Conservation (phyloP, 2,329 filamentous ascomycete genomes). For the Rutstroemia sp. region DNA sequence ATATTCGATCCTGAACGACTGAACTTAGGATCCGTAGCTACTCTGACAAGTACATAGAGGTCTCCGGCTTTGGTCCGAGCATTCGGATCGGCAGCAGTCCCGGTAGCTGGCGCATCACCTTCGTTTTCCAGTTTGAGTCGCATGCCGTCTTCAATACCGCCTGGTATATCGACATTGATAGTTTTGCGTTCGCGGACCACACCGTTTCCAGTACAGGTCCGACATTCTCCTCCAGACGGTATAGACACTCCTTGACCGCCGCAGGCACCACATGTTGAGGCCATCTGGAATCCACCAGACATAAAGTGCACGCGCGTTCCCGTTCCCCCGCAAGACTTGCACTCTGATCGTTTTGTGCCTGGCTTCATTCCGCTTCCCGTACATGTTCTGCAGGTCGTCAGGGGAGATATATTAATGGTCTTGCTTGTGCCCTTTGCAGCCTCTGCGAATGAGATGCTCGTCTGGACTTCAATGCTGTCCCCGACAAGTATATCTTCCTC, state of each 20-base stretch:
- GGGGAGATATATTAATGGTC: conserved; percentile 77
- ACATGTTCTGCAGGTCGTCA: conserved; percentile 77
- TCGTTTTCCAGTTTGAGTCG: conserved; percentile 75
- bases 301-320: conserved; percentile 83
- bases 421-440: conserved; percentile 86
- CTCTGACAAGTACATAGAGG: conserved; percentile 82
- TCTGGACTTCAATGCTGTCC: conserved; percentile 91
- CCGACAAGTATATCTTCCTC: conserved; percentile 77
- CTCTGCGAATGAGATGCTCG: conserved; percentile 91
- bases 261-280: conserved; percentile 76
- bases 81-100: conserved; percentile 55
- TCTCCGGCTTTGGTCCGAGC: conserved; percentile 69
- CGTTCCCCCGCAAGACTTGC: conserved; percentile 76
- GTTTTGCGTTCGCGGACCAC: conserved; percentile 78
- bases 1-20: conserved; percentile 82
- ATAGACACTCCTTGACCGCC: conserved; percentile 70
- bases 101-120: conserved; percentile 78
- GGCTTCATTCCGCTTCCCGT: conserved; percentile 76
- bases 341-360: conserved; percentile 65
- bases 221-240: conserved; percentile 75
- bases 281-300: conserved; percentile 93
- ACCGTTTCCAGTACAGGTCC: conserved; percentile 71
- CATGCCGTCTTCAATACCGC: conserved; percentile 96
- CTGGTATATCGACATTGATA: conserved; percentile 84
- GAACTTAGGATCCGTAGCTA: conserved; percentile 86